Base-by-base conservation (phyloP, 1,284 basidiomycete species). In the Sanghuangporus weigelae region DNA sequence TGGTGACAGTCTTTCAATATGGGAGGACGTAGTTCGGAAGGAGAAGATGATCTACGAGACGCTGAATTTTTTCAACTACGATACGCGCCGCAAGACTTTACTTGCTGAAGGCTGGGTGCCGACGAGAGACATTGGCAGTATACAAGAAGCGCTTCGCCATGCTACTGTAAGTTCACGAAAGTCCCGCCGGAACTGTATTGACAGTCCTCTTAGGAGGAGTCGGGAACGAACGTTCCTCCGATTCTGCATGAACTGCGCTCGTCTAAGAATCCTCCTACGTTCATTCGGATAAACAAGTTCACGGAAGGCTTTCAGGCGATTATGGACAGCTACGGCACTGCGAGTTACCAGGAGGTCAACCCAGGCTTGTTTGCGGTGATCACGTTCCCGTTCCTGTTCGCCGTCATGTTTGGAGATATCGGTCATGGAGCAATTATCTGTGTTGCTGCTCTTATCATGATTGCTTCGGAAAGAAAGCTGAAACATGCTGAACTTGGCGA, bases 351-450 rank as follows among this genome's bases (percentile, higher is more conserved):
- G 75, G 97, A 99, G 78, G 90, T 96, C 75, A 99, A 99, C 74
- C 96, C 97, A 10, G 97, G 96, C 68, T 79, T 99, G 40, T 96
- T 95, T 74, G 93, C 95, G 3, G 85, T 97, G 70, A 85, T 95
- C 72, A 96, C 95, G 1, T 98, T 98, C 84, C 97, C 97, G 0
- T 99, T 99, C 86, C 78, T 99, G 70, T 99, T 99, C 71, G 96
- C 96, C 11, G 93, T 98, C 79, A 99, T 99, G 96, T 99, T 99
- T 74, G 97, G 96, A 72, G 96, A 99, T 76, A 92, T 99, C 73
- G 97, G 97, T 10, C 96, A 99, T 76, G 97, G 95, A 50, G 79
- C 88, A 66, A 87, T 99, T 73, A 91, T 95, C 72, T 83, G 92
- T 69, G 72, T 85, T 42, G 84, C 89, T 23, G 96, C 93, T 1